Conservation (phyloP, 108 stramenopile species). For the Pseudonitzschia delicatissima region DNA sequence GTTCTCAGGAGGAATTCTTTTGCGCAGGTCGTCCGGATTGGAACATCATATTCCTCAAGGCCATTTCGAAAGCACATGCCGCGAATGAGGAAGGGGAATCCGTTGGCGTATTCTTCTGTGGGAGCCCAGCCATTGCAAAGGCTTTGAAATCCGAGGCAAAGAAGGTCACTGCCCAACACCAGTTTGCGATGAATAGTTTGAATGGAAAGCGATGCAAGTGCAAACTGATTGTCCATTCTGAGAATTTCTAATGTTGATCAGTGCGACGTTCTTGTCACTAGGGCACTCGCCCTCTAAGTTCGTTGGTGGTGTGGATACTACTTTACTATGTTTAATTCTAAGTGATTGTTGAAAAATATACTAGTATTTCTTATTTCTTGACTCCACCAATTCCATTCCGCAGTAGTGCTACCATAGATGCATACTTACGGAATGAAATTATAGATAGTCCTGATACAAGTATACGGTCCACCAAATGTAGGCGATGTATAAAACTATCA, state of each 20-base stretch:
- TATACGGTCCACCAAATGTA: no score
- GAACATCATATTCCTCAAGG: neutral
- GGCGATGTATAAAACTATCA: neutral
- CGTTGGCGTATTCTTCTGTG: slow-evolving; percentile 24
- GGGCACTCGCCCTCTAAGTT: no score
- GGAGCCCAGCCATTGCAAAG: slow-evolving; percentile 15
- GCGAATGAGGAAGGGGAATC: slow-evolving; percentile 17
- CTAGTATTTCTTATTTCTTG: no score
- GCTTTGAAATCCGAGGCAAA: slow-evolving; percentile 8
- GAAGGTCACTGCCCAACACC: slow-evolving; percentile 20
- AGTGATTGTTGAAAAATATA: no score
- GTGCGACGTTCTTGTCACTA: no score
- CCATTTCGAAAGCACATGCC: slow-evolving; percentile 5
- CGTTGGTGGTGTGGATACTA: no score
- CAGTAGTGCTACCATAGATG: no score
- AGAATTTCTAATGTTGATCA: slow-evolving; percentile 25
- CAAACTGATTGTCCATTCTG: slow-evolving; percentile 18
- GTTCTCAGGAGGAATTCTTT: no score
- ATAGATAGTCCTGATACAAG: no score
- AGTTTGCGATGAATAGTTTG: neutral
- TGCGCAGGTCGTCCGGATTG: slow-evolving; percentile 15
- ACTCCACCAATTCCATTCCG: no score
- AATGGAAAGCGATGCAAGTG: slow-evolving; percentile 9
- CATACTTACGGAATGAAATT: no score
- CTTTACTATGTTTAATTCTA: no score